Conservation (phyloP, 2,329 filamentous ascomycete species). For the Alternaria novae-zelandiae region DNA sequence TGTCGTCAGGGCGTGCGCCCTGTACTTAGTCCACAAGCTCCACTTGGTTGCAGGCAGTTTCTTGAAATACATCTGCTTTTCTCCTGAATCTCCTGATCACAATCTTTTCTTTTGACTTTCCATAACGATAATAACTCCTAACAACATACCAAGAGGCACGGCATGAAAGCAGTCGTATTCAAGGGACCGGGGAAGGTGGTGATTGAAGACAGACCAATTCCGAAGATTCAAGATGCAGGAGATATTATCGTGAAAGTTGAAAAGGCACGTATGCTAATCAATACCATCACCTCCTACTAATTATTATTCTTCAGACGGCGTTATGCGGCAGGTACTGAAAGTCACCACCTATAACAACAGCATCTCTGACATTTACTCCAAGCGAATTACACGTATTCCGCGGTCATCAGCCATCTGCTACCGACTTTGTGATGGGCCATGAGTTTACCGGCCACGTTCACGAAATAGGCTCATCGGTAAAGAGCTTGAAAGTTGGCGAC, state of each 20-base stretch:
- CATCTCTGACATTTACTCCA: conserved; percentile 11
- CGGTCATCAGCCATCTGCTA: conserved; percentile 74
- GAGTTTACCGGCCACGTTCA: conserved; percentile 83
- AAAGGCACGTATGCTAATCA: conserved; percentile 50
- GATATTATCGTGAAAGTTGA: conserved; percentile 86
- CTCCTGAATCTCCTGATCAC: background rate
- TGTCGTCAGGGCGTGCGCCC: conserved; percentile 19
- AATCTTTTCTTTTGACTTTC: background rate
- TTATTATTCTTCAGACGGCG: conserved; percentile 62
- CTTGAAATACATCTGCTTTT: background rate
- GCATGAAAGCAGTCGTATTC: conserved; percentile 90
- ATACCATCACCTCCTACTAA: conserved; percentile 2
- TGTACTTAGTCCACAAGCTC: conserved; percentile 15
- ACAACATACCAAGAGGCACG: conserved; percentile 26
- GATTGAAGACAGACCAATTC: conserved; percentile 80
- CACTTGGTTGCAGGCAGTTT: conserved; percentile 1
- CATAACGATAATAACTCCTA: background rate
- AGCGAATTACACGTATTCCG: conserved; percentile 88
- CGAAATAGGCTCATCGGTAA: conserved; percentile 71
- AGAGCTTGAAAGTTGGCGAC: conserved; percentile 74
- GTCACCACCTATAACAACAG: background rate
- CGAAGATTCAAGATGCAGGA: conserved; percentile 70
- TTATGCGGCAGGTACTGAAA: conserved; percentile 80
- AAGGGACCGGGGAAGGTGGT: conserved; percentile 77
- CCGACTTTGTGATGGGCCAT: conserved; percentile 76